A percentile compares a stretch with the other conserved stretches of the same genome.
Conservation (phyloP, 176 grass and related monocot genomes). For the Otatea glauca region DNA sequence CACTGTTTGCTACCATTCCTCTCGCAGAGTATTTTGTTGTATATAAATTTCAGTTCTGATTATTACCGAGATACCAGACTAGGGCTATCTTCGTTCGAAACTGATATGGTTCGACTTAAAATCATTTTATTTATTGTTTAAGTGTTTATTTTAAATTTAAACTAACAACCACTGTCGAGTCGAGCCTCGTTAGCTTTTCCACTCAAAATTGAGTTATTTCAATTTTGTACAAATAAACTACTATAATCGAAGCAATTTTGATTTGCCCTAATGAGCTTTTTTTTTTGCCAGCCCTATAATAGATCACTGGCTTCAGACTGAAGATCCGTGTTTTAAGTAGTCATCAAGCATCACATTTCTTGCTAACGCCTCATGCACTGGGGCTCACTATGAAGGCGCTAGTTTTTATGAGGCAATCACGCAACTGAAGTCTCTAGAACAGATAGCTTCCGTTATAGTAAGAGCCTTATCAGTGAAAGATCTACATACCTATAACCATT, state of each 20-base stretch:
- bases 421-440: neutral
- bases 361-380: neutral
- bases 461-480: no score
- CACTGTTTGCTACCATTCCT: neutral
- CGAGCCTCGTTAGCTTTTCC: no score
- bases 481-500: neutral
- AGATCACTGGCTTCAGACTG: neutral
- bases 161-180: no score
- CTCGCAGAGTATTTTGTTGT: neutral
- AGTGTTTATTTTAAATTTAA: no score
- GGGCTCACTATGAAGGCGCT: neutral
- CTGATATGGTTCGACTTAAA: no score
- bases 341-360: neutral
- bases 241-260: no score
- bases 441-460: neutral
- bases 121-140: no score
- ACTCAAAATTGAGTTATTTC: no score
- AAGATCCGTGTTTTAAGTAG: neutral
- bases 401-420: neutral
- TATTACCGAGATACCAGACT: neutral
- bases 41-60: neutral
- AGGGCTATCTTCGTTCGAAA: no score
- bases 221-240: no score
- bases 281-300: neutral
- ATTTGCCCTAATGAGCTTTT: no score